Percentiles rank a stretch among this genome's conserved stretches.
These are phyloP conservation scores for Trifolium subterraneum DNA, from an alignment of 306 rosid genomes.

Conservation along the genomic window DNA sequence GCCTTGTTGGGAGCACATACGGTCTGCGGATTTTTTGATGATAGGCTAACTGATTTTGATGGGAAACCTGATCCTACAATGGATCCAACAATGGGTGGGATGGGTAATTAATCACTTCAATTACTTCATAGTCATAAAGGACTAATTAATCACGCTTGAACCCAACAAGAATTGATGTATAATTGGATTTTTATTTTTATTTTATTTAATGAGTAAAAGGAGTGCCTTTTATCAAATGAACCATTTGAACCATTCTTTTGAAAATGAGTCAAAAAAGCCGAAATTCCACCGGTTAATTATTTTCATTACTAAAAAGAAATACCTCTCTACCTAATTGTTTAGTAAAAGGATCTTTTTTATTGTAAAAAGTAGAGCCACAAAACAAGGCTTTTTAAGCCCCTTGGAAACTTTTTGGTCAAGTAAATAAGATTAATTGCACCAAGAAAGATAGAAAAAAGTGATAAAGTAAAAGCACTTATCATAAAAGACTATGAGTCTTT, in stretches of 20 bases:
- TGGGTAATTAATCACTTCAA: no score
- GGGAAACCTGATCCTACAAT: no score
- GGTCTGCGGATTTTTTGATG: no score
- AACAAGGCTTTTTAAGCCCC: slow-evolving; percentile 43
- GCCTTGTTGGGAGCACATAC: no score
- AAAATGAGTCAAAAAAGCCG: slow-evolving; percentile 49
- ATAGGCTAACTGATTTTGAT: no score
- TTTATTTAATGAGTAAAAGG: slow-evolving; percentile 2
- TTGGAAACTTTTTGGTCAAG: slow-evolving; percentile 40
- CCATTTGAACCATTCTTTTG: slow-evolving; percentile 34
- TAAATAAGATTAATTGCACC: slow-evolving; percentile 42
- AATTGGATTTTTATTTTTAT: not conserved
- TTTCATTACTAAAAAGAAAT: slow-evolving; percentile 21
- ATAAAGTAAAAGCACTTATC: slow-evolving; percentile 45
- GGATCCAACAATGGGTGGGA: no score
- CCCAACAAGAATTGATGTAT: not conserved
- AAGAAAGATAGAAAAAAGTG: slow-evolving; percentile 42
- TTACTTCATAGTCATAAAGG: no score
- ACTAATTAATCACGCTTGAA: not conserved
- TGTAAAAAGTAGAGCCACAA: slow-evolving; percentile 48
- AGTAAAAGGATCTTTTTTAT: slow-evolving; percentile 38
- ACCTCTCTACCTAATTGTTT: slow-evolving; percentile 16
- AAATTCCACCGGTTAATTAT: slow-evolving; percentile 33
- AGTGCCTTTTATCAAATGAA: slow-evolving; percentile 27
- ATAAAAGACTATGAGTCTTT: slow-evolving; percentile 31